These are phyloP conservation scores for Nakataea oryzae DNA, from an alignment of 2,329 filamentous ascomycete genomes.

Conservation along the genomic window DNA sequence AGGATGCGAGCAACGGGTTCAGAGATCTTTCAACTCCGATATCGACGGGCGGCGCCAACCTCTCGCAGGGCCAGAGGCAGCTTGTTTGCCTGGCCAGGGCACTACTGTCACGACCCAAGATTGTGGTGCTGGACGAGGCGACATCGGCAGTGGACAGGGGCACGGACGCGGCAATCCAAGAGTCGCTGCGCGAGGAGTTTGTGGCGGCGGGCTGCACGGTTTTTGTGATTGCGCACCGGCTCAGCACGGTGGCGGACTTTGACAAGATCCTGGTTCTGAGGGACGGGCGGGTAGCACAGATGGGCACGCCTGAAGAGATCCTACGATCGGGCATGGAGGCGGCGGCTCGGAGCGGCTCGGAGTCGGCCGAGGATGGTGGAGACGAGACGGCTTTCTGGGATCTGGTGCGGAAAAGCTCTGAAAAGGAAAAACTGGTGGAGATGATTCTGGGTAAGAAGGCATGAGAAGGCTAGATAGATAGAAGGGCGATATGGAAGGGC, in stretches of 20 bases:
- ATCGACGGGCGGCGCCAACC: constrained; percentile 20
- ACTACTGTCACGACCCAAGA: constrained; percentile 26
- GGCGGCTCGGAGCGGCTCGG: constrained; percentile 4
- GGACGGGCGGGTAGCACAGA: constrained; percentile 33
- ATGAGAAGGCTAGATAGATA: constrained; percentile 1
- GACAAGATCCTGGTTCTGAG: constrained; percentile 39
- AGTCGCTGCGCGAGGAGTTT: constrained; percentile 35
- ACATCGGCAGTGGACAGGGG: constrained; percentile 41
- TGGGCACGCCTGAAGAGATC: constrained; percentile 25
- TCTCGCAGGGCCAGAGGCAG: constrained; percentile 37
- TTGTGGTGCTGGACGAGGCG: constrained; percentile 30
- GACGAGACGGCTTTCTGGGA: constrained; percentile 17
- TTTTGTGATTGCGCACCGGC: constrained; percentile 25
- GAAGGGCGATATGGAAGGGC: background rate
- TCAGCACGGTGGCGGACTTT: constrained; percentile 38
- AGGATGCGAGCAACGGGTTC: constrained; percentile 16
- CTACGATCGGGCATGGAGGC: constrained; percentile 23
- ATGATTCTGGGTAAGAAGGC: constrained; percentile 14
- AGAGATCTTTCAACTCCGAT: constrained; percentile 20
- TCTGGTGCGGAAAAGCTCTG: constrained; percentile 17
- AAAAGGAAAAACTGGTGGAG: constrained; percentile 16
- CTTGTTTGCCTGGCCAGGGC: constrained; percentile 36
- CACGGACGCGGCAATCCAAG: constrained; percentile 47
- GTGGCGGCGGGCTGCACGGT: constrained; percentile 45
- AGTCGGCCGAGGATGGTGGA: constrained; percentile 3